A percentile compares a stretch with the other conserved stretches of the same genome.
Evolutionary conservation across 129 eudicot genomes (phyloP).

Genomic region (Chrysanthemum lavandulifolium): DNA sequence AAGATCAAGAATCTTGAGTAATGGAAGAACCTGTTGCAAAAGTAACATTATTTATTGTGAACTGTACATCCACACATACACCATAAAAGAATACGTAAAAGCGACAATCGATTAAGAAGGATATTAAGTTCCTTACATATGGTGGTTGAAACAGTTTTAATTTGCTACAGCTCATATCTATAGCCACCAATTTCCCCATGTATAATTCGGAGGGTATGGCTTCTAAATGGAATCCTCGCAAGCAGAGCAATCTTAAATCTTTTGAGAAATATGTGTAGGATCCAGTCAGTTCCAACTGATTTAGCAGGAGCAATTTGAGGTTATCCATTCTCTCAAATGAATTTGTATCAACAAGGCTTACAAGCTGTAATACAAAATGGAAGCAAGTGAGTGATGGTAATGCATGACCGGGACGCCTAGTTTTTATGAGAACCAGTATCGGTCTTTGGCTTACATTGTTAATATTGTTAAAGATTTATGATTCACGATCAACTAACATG

Average conservation of each 20-base stretch:
- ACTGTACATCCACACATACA: no score
- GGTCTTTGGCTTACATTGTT: no score
- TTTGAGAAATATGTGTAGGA: constrained; percentile 19
- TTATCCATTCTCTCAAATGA: constrained; percentile 28
- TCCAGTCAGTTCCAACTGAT: constrained; percentile 24
- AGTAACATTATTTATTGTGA: neutral
- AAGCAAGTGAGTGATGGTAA: no score
- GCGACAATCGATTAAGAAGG: neutral
- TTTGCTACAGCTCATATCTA: constrained; percentile 33
- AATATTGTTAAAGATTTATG: no score
- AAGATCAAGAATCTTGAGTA: constrained; percentile 36
- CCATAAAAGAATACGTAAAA: neutral
- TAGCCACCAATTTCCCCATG: constrained; percentile 28
- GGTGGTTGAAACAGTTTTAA: constrained; percentile 23
- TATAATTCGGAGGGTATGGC: constrained; percentile 22
- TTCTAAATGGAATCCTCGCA: constrained; percentile 29
- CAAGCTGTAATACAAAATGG: constrained; percentile 3
- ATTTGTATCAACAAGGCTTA: neutral
- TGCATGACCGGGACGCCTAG: no score
- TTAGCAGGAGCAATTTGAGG: constrained; percentile 28
- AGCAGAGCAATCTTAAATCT: constrained; percentile 28
- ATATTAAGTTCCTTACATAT: constrained; percentile 5
- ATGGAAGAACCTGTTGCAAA: constrained; percentile 20
- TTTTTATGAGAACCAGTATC: no score
- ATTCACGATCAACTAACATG: no score